phyloP scores from a whole-genome alignment of 768 basidiomycete genomes.

The Leccinum subtestaceum region DNA sequence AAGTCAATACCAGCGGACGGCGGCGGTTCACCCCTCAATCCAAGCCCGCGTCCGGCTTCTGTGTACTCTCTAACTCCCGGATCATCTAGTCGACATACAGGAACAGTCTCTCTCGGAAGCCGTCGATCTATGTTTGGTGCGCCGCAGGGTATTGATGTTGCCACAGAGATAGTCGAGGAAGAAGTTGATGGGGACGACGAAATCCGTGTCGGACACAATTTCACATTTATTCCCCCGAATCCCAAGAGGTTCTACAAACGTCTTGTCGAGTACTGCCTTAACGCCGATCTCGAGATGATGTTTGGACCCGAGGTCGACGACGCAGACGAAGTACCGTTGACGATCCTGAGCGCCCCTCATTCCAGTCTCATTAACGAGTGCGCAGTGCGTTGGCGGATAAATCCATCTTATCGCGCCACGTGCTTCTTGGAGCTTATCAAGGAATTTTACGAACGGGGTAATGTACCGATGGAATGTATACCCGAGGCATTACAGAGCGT shows the following conservation, averaged over 20 bases:
- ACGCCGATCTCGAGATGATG: slow-evolving; percentile 86
- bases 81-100: slow-evolving; percentile 47
- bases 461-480: slow-evolving; percentile 93
- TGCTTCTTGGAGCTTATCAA: slow-evolving; percentile 86
- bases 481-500: slow-evolving; percentile 83
- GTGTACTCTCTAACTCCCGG: slow-evolving; percentile 45
- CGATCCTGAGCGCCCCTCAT: slow-evolving; percentile 79
- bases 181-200: slow-evolving; percentile 63
- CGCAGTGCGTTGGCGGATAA: slow-evolving; percentile 86
- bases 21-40: slow-evolving; percentile 15
- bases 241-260: slow-evolving; percentile 83
- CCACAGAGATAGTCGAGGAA: slow-evolving; percentile 35
- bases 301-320: slow-evolving; percentile 87
- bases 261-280: slow-evolving; percentile 78
- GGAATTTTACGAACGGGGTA: slow-evolving; percentile 81
- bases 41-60: slow-evolving; percentile 52
- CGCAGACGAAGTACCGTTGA: slow-evolving; percentile 91
- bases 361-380: slow-evolving; percentile 85
- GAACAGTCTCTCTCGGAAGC: slow-evolving; percentile 64
- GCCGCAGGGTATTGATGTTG: slow-evolving; percentile 26
- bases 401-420: slow-evolving; percentile 69
- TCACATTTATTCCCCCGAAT: slow-evolving; percentile 89
- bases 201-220: slow-evolving; percentile 68
- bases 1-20: slow-evolving; percentile 66
- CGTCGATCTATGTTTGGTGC: slow-evolving; percentile 55